Evolutionary conservation across 2,329 filamentous ascomycete genomes (phyloP), one percentile per base, ranked within the genome.

Genomic region (Zymoseptoria tritici): DNA sequence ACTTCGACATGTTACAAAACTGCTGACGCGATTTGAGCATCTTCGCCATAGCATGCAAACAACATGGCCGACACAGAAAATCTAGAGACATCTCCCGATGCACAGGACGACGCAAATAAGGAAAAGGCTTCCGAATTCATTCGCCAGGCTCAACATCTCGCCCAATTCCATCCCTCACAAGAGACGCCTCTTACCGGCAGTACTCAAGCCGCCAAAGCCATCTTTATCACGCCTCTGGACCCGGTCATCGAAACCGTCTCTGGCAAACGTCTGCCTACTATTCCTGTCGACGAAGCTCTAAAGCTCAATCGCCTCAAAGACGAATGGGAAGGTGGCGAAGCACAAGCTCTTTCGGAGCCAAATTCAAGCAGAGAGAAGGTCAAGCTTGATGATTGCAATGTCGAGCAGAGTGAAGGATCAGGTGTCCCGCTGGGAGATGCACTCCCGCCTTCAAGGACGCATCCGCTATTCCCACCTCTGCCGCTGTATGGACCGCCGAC

Each of bases 401-500:
- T 7, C 11, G 68, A 80, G 61, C 78, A 77, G 57, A 77, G 79
- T 3, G 76, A 78, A 36, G 79, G 78, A 22, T 58, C 73, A 0
- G 67, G 68, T 49, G 74, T 72, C 6, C 72, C 78, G 9, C 64
- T 82, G 57, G 73, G 71, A 24, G 70, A 75, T 60, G 75, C 75
- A 16, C 70, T 78, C 26, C 86, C 88, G 0, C 84, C 85, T 1
- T 85, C 85, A 7, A 82, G 84, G 64, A 92, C 89, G 1, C 87
- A 92, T 66, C 88, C 90, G 2, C 77, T 96, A 4, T 97, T 97
- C 65, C 91, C 91, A 5, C 89, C 90, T 1, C 74, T 96, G 8
- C 91, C 91, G 0, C 78, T 90, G 0, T 96, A 96, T 67, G 89
- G 89, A 0, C 87, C 90, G 0, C 85, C 91, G 0, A 86, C 88